These are phyloP conservation scores for Annulohypoxylon truncatum DNA, from an alignment of 2,329 filamentous ascomycete species.

Conservation along the genomic window DNA sequence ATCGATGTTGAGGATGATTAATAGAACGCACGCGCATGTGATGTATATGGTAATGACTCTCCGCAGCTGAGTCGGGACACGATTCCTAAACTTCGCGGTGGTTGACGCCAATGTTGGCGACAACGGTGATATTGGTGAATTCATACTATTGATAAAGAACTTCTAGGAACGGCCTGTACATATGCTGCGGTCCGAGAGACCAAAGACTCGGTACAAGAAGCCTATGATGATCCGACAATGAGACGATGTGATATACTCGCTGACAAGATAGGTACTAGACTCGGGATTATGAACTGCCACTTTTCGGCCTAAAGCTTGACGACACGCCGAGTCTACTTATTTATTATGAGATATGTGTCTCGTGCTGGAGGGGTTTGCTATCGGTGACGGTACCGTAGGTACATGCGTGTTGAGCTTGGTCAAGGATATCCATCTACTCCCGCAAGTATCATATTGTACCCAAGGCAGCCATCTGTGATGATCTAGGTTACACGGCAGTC, in stretches of 20 bases:
- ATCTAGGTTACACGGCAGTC: conserved; percentile 14
- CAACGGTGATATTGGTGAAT: conserved; percentile 53
- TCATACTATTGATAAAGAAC: conserved; percentile 31
- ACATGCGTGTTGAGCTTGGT: background rate
- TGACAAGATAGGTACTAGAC: background rate
- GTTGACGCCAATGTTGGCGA: conserved; percentile 46
- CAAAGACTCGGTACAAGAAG: background rate
- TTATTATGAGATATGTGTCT: background rate
- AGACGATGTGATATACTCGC: background rate
- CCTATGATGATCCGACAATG: background rate
- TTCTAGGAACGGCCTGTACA: background rate
- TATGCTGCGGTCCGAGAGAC: background rate
- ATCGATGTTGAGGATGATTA: conserved; percentile 61
- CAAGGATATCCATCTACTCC: background rate
- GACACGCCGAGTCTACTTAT: background rate
- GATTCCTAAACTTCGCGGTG: conserved; percentile 52
- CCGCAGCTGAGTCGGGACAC: conserved; percentile 61
- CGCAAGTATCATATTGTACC: background rate
- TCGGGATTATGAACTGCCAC: background rate
- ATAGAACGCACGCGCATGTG: conserved; percentile 56
- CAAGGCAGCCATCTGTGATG: background rate
- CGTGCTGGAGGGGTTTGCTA: background rate
- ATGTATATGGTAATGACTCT: conserved; percentile 61
- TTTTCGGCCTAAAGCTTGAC: background rate
- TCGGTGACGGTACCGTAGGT: background rate